Evolutionary conservation across 495 filamentous ascomycete species (phyloP).

Genomic region (Tuber aestivum): DNA sequence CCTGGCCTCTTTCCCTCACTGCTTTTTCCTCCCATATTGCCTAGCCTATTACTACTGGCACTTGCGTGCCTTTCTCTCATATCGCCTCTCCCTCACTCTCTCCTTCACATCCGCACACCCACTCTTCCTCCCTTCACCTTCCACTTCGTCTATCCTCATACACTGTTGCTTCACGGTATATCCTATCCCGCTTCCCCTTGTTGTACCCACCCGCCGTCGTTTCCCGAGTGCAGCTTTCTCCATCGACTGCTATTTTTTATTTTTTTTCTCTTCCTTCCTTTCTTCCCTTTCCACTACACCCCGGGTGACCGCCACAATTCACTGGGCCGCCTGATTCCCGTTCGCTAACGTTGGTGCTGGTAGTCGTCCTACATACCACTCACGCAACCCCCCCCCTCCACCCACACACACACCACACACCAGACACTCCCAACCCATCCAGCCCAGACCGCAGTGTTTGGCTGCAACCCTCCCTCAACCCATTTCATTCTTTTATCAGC

Average conservation of each 20-base stretch:
- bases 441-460: neutral
- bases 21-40: constrained; percentile 16
- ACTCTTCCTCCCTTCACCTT: neutral
- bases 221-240: constrained; percentile 12
- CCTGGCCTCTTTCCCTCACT: neutral
- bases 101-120: constrained; percentile 29
- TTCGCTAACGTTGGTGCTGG: constrained; percentile 39
- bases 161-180: neutral
- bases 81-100: constrained; percentile 16
- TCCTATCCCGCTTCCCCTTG: constrained; percentile 1
- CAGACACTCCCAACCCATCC: constrained; percentile 4
- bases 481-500: neutral
- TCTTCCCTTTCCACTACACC: constrained; percentile 23
- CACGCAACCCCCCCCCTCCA: neutral
- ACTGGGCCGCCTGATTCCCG: constrained; percentile 34
- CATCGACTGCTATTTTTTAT: constrained; percentile 12
- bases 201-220: neutral
- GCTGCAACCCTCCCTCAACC: neutral
- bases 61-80: constrained; percentile 27
- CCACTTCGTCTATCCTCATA: neutral
- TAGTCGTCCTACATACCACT: neutral
- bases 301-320: constrained; percentile 32
- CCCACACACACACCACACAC: neutral
- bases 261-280: neutral
- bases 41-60: constrained; percentile 20